A percentile compares a stretch with the other conserved stretches of the same genome.
Evolutionary conservation across 306 rosid genomes (phyloP).

Genomic region (Glycine tomentella): DNA sequence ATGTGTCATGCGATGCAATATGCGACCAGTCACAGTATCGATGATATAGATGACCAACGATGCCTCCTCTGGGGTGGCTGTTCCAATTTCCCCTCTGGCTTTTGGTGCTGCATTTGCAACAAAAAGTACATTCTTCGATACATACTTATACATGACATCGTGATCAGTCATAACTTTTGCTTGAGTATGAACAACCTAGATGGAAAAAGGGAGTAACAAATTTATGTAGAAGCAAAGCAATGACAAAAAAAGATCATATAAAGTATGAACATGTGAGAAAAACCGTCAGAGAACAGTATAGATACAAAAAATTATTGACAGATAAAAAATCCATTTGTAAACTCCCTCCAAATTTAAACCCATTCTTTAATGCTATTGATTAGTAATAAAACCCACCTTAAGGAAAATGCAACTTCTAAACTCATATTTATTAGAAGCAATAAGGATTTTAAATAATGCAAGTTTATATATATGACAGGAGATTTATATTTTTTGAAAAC

Average conservation of each 20-base stretch:
- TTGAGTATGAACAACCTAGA: slow-evolving; percentile 96
- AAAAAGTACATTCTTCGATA: slow-evolving; percentile 85
- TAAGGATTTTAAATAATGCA: slow-evolving; percentile 17
- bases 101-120: slow-evolving; percentile 94
- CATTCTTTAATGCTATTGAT: slow-evolving; percentile 26
- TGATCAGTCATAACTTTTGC: slow-evolving; percentile 88
- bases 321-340: not conserved
- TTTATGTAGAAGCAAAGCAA: slow-evolving; percentile 35
- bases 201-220: slow-evolving; percentile 40
- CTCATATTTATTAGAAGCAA: not conserved
- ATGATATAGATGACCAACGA: slow-evolving; percentile 84
- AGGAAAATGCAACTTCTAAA: not conserved
- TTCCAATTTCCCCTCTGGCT: slow-evolving; percentile 85
- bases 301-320: slow-evolving; percentile 13
- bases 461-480: slow-evolving; percentile 27
- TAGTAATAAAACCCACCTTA: slow-evolving; percentile 26
- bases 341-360: slow-evolving; percentile 6
- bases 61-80: slow-evolving; percentile 91
- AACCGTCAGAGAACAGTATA: slow-evolving; percentile 2
- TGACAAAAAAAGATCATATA: not conserved
- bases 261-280: slow-evolving; percentile 16
- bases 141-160: slow-evolving; percentile 89
- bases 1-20: slow-evolving; percentile 91
- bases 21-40: slow-evolving; percentile 88
- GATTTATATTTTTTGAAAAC: slow-evolving; percentile 17